Evolutionary conservation across 2,329 filamentous ascomycete species (phyloP), one percentile per base, ranked within the genome.

Genomic region (Claviceps maximensis): DNA sequence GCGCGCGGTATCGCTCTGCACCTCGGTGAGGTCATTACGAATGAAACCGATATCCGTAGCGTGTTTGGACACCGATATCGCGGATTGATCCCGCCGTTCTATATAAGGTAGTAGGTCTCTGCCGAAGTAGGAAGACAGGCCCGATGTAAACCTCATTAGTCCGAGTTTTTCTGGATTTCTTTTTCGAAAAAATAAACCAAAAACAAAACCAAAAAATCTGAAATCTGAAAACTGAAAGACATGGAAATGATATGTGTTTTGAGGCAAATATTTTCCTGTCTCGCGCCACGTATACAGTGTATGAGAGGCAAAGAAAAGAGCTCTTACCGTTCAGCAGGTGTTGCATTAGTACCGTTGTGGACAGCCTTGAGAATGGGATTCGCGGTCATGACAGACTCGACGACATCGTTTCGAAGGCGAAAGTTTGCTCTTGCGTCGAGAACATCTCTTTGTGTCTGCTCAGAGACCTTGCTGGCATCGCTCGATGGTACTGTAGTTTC

Each of bases 291-390:
- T n/a, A 45, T 19, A 15, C 12, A 17, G 21, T 13, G 21, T 27
- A 25, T 45, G 19, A 21, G 12, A 33, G n/a, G n/a, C 8, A 33
- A 33, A 36, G 12, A 36, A 13, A 15, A 21, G 31, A 25, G 27
- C 17, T 56, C 66, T 41, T 74, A 87, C 87, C 81, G 79, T 68
- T 93, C 87, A 51, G 83, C 73, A 46, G 79, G 78, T 2, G 80
- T 79, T 19, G 80, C 77, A 55, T 79, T 75, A 13, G 77, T 78
- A 45, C 82, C 82, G 55, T 78, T 72, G 65, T 94, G 87, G 41
- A 91, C 81, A 7, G 88, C 84, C 62, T 86, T 87, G 54, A 94
- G 71, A 42, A 87, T 82, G 8, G 89, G 87, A 60, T 88, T 84
- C 53, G 83, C 82, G 59, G 81, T 80, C 58, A 93, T 68, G 51